These are phyloP conservation scores for Scleromitrula shiraiana DNA, from an alignment of 2,329 filamentous ascomycete genomes.

Conservation along the genomic window DNA sequence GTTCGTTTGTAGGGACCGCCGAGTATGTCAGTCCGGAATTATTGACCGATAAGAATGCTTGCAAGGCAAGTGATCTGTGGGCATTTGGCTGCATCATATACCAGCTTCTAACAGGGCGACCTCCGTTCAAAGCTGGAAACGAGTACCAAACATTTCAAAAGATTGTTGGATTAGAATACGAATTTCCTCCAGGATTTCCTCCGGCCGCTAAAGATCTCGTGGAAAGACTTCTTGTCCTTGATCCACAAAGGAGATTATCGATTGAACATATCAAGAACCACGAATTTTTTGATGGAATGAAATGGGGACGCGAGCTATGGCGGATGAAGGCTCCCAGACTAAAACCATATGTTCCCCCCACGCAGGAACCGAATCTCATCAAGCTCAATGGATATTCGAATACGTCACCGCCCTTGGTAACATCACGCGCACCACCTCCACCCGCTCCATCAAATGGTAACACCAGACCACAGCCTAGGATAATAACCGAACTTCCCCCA, in stretches of 20 bases:
- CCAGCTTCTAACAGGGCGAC: conserved; percentile 88
- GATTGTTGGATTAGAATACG: conserved; percentile 89
- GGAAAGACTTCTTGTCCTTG: conserved; percentile 81
- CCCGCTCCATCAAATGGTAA: conserved; percentile 32
- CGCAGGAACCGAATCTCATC: conserved; percentile 66
- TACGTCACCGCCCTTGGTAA: conserved; percentile 24
- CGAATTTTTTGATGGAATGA: conserved; percentile 83
- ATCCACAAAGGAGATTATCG: conserved; percentile 74
- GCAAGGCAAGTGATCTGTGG: conserved; percentile 97
- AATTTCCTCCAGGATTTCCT: conserved; percentile 85
- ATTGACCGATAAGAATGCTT: conserved; percentile 93
- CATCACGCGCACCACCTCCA: conserved; percentile 28
- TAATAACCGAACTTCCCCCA: conserved; percentile 94
- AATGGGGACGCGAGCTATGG: conserved; percentile 81
- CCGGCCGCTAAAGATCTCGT: conserved; percentile 79
- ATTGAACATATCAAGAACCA: conserved; percentile 97
- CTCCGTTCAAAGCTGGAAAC: conserved; percentile 91
- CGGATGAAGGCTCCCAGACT: conserved; percentile 80
- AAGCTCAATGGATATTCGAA: conserved; percentile 51
- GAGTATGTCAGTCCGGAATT: conserved; percentile 98
- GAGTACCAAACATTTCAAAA: conserved; percentile 98
- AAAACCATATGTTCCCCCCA: conserved; percentile 71
- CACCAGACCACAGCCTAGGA: conserved; percentile 58
- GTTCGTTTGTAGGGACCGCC: conserved; percentile 94
- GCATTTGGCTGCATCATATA: conserved; percentile 98